phyloP scores from a whole-genome alignment of 2,329 filamentous ascomycete species.

The Lachnellula hyalina region DNA sequence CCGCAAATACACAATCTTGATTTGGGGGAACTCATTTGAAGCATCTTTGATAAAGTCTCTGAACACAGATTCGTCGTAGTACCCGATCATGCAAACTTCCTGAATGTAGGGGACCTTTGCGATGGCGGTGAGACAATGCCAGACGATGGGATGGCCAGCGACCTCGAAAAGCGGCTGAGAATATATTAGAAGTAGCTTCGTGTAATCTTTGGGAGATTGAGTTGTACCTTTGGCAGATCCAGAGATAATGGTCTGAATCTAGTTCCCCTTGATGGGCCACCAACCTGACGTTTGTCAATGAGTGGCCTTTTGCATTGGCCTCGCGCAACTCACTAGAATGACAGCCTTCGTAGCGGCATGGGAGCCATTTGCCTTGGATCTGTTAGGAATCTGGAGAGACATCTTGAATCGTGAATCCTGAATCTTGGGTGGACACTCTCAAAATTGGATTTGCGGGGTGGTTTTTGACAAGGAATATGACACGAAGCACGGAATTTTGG shows the following conservation, averaged over 20 bases:
- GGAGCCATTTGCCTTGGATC: slow-evolving; percentile 45
- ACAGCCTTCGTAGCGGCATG: slow-evolving; percentile 78
- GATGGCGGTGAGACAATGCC: slow-evolving; percentile 91
- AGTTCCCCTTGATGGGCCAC: slow-evolving; percentile 90
- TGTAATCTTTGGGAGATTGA: slow-evolving; percentile 15
- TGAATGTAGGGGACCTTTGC: slow-evolving; percentile 87
- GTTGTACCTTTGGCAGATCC: slow-evolving; percentile 82
- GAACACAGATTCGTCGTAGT: slow-evolving; percentile 97
- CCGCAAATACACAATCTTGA: slow-evolving; percentile 90
- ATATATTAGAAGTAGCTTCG: slow-evolving; percentile 14
- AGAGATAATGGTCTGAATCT: slow-evolving; percentile 92
- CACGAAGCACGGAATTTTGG: not conserved
- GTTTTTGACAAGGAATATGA: slow-evolving; percentile 1
- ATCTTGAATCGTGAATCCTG: slow-evolving; percentile 14
- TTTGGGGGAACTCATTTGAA: slow-evolving; percentile 74
- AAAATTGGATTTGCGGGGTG: not conserved
- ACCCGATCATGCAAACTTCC: slow-evolving; percentile 96
- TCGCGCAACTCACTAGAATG: slow-evolving; percentile 65
- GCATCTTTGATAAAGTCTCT: slow-evolving; percentile 97
- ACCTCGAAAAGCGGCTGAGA: slow-evolving; percentile 91
- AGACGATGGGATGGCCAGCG: slow-evolving; percentile 95
- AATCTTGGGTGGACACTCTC: too few species aligned
- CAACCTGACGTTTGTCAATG: slow-evolving; percentile 57
- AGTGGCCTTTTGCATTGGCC: slow-evolving; percentile 6
- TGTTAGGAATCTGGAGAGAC: slow-evolving; percentile 41